Evolutionary conservation across 2,329 filamentous ascomycete genomes (phyloP).

Genomic region (Colletotrichum sp.): DNA sequence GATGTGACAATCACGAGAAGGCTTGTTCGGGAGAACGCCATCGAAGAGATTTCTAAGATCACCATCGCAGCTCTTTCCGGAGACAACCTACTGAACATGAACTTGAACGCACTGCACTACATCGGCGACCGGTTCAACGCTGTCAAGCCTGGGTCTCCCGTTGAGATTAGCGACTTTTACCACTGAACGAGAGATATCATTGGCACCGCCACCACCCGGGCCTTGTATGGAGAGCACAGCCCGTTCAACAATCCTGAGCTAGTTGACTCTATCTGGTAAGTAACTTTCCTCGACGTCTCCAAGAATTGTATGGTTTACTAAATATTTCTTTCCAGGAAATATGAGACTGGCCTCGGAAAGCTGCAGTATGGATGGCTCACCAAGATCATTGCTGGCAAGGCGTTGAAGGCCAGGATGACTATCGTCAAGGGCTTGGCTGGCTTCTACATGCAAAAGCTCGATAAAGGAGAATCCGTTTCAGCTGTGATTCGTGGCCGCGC

Average conservation of each 20-base stretch:
- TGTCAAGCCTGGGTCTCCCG: background rate
- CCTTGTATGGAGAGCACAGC: slow-evolving; percentile 48
- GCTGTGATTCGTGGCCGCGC: slow-evolving; percentile 32
- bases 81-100: slow-evolving; percentile 36
- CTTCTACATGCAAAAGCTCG: slow-evolving; percentile 31
- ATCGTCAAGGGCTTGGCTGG: slow-evolving; percentile 28
- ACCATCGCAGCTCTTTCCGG: slow-evolving; percentile 32
- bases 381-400: slow-evolving; percentile 26
- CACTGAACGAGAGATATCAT: slow-evolving; percentile 42
- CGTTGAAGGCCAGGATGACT: slow-evolving; percentile 24
- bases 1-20: slow-evolving; percentile 34
- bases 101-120: slow-evolving; percentile 36
- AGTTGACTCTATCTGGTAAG: background rate
- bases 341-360: background rate
- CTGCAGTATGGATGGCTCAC: background rate
- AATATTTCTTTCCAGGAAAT: background rate
- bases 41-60: slow-evolving; percentile 35
- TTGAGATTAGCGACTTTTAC: slow-evolving; percentile 35
- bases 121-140: slow-evolving; percentile 33
- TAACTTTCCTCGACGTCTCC: background rate
- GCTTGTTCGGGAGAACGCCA: slow-evolving; percentile 36
- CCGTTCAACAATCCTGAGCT: slow-evolving; percentile 32
- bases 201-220: slow-evolving; percentile 39
- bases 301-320: background rate
- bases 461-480: slow-evolving; percentile 30